A percentile compares a stretch with the other conserved stretches of the same genome.
Conservation (phyloP, 2,329 filamentous ascomycete genomes). For the Talaromyces sp. region DNA sequence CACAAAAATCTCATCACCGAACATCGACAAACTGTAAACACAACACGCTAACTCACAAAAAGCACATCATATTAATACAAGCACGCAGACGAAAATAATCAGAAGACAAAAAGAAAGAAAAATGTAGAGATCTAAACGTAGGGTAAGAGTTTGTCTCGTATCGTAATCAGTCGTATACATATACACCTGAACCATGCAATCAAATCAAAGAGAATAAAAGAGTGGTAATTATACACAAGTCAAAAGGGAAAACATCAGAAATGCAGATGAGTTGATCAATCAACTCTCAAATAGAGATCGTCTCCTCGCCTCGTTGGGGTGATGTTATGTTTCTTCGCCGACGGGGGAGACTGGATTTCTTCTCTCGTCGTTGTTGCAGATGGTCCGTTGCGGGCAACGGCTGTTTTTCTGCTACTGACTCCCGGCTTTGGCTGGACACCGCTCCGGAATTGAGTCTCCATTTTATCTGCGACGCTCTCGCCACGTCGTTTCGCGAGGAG, state of each 20-base stretch:
- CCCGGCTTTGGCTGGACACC: conserved; percentile 10
- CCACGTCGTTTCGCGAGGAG: conserved; percentile 25
- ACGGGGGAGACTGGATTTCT: not conserved
- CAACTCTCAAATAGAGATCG: conserved; percentile 19
- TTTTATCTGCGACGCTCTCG: conserved; percentile 20
- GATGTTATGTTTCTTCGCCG: conserved; percentile 17
- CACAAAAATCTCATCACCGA: not conserved
- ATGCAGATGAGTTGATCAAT: not conserved
- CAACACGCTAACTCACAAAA: not conserved
- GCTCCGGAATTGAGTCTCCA: conserved; percentile 20
- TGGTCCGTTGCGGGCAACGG: not conserved
- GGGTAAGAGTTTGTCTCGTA: not conserved
- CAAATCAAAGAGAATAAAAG: not conserved
- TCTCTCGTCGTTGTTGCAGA: not conserved
- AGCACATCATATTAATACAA: conserved; percentile 1
- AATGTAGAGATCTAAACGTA: conserved; percentile 1
- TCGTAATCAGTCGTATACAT: not conserved
- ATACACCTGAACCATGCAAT: not conserved
- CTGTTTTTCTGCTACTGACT: not conserved
- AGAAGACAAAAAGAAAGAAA: not conserved
- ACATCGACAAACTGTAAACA: not conserved
- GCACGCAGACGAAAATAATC: not conserved
- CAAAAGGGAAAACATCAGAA: not conserved
- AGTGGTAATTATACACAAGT: conserved; percentile 7
- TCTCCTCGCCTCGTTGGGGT: conserved; percentile 18